These are phyloP conservation scores for Crithidia sp. DNA, from an alignment of 208 protist genomes.

Conservation along the genomic window DNA sequence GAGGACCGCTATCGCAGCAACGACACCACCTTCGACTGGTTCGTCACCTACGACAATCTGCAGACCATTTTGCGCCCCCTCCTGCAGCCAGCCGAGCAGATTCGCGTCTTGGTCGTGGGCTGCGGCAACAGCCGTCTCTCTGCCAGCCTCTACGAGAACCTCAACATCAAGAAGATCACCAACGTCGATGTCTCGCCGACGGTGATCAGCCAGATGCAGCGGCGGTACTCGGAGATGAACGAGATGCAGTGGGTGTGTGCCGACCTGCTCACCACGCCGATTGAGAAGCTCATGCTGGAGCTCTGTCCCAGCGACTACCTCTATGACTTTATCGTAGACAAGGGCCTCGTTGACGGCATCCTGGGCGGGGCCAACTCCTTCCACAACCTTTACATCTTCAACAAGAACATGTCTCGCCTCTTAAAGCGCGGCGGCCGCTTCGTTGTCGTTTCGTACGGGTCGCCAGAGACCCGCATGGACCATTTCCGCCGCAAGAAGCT, in stretches of 20 bases:
- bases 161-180: constrained; percentile 88
- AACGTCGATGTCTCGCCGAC: constrained; percentile 92
- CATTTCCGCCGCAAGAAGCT: constrained; percentile 90
- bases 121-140: constrained; percentile 92
- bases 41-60: constrained; percentile 88
- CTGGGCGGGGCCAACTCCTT: constrained; percentile 91
- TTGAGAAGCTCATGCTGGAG: constrained; percentile 78
- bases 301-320: constrained; percentile 83
- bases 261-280: constrained; percentile 77
- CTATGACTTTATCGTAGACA: constrained; percentile 92
- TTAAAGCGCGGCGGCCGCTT: constrained; percentile 90
- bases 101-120: constrained; percentile 85
- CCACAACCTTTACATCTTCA: constrained; percentile 86
- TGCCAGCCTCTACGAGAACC: constrained; percentile 79
- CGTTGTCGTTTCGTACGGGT: constrained; percentile 88
- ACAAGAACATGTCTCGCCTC: constrained; percentile 88
- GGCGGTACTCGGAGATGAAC: constrained; percentile 81
- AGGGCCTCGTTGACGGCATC: constrained; percentile 86
- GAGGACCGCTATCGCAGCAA: constrained; percentile 92
- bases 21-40: constrained; percentile 94
- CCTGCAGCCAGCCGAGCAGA: constrained; percentile 77
- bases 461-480: constrained; percentile 89
- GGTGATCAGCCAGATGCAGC: constrained; percentile 89
- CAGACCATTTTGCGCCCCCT: constrained; percentile 76
- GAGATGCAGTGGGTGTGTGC: constrained; percentile 90